Evolutionary conservation across 2,329 filamentous ascomycete species (phyloP).

Genomic region (Didymella pinodella): DNA sequence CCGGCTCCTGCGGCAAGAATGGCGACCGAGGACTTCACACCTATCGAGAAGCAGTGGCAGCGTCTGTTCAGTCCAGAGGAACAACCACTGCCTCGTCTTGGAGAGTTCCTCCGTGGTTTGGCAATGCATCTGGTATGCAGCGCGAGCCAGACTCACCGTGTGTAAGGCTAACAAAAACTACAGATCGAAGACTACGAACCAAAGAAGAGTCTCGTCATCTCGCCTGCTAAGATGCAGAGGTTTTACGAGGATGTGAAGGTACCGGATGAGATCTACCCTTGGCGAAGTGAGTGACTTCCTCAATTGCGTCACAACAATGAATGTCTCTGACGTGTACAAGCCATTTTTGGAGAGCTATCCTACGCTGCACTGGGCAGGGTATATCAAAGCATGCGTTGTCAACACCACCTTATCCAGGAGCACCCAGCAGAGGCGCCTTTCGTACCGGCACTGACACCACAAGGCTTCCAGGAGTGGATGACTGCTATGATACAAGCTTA

Average conservation of each 20-base stretch:
- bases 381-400: conserved; percentile 57
- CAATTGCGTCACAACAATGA: not conserved
- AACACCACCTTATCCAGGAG: conserved; percentile 59
- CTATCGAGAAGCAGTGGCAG: conserved; percentile 76
- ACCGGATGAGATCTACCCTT: conserved; percentile 71
- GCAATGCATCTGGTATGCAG: conserved; percentile 73
- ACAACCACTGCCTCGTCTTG: conserved; percentile 71
- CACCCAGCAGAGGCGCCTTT: conserved; percentile 52
- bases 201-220: conserved; percentile 73
- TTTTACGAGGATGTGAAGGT: conserved; percentile 76
- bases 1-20: conserved; percentile 42
- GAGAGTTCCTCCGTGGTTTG: conserved; percentile 75
- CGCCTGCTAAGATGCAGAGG: conserved; percentile 75
- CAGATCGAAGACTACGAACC: conserved; percentile 75
- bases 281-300: conserved; percentile 63
- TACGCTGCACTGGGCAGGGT: conserved; percentile 54
- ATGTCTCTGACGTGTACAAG: conserved; percentile 22
- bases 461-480: conserved; percentile 68
- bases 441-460: conserved; percentile 57
- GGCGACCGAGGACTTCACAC: conserved; percentile 49
- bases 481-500: conserved; percentile 76
- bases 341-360: conserved; percentile 55
- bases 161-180: not conserved
- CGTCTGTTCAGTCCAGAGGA: conserved; percentile 74
- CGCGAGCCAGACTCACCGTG: not conserved